Percentiles rank a stretch among this genome's conserved stretches.
Evolutionary conservation across 129 eudicot species (phyloP).

Genomic region (Tagetes patula): DNA sequence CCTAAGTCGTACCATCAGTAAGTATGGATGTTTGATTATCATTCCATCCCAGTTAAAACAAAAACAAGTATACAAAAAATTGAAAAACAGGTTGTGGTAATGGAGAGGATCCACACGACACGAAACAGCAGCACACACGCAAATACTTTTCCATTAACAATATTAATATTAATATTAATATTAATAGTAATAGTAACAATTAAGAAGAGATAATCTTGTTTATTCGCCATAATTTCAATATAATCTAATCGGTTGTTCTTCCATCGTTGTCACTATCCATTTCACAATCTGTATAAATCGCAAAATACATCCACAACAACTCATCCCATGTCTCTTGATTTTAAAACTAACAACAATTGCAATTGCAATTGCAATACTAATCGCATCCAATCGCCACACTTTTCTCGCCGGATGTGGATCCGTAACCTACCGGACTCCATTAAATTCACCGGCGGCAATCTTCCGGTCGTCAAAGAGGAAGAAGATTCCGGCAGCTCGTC

Average conservation of each 20-base stretch:
- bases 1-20: too few species aligned
- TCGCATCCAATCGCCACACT: constrained; percentile 33
- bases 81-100: too few species aligned
- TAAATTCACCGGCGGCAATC: constrained; percentile 24
- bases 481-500: constrained; percentile 45
- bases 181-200: too few species aligned
- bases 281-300: background rate
- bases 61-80: too few species aligned
- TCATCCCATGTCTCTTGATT: constrained; percentile 47
- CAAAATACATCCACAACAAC: background rate
- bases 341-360: constrained; percentile 29
- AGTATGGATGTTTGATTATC: too few species aligned
- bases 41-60: too few species aligned
- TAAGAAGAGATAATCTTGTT: too few species aligned
- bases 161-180: too few species aligned
- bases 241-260: background rate
- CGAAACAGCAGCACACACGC: too few species aligned
- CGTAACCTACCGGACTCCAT: constrained; percentile 28
- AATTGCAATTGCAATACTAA: background rate
- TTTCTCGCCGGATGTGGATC: constrained; percentile 28
- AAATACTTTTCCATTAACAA: too few species aligned
- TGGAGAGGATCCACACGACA: too few species aligned
- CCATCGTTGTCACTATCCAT: background rate
- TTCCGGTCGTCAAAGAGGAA: constrained; percentile 23
- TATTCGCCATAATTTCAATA: background rate